These are phyloP conservation scores for Pythium apleroticum DNA, from an alignment of 352 stramenopile genomes.

Conservation along the genomic window DNA sequence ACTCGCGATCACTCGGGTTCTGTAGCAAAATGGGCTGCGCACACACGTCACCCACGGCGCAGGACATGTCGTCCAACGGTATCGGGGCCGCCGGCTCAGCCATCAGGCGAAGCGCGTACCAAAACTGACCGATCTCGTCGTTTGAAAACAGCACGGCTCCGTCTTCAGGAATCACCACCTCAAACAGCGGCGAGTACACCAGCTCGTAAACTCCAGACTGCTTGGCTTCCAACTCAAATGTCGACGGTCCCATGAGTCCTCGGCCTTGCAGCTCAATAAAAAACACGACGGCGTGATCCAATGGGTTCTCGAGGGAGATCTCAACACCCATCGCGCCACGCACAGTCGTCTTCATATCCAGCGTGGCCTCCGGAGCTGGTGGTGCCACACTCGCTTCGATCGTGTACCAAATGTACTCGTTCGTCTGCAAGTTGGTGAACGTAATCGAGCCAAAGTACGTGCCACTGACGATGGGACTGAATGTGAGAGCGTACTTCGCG, in stretches of 20 bases:
- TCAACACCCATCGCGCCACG: constrained; percentile 86
- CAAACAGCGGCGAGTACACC: constrained; percentile 87
- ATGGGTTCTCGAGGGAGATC: constrained; percentile 90
- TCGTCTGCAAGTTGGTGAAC: constrained; percentile 83
- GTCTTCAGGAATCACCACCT: constrained; percentile 26
- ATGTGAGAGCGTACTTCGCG: constrained; percentile 79
- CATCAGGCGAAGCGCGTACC: constrained; percentile 87
- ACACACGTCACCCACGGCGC: constrained; percentile 80
- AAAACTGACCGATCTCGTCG: constrained; percentile 92
- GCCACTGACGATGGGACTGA: constrained; percentile 88
- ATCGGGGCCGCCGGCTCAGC: constrained; percentile 54
- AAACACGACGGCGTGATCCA: constrained; percentile 84
- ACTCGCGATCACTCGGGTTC: constrained; percentile 85
- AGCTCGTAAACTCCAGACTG: constrained; percentile 88
- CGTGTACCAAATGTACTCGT: constrained; percentile 93
- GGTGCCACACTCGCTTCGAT: constrained; percentile 85
- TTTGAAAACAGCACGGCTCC: constrained; percentile 91
- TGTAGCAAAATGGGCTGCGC: constrained; percentile 81
- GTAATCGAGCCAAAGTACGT: constrained; percentile 92
- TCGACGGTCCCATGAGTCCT: constrained; percentile 78
- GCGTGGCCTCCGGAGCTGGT: constrained; percentile 68
- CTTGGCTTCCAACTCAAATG: constrained; percentile 69
- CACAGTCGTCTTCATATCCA: constrained; percentile 85
- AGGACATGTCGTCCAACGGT: constrained; percentile 74
- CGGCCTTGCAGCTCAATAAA: constrained; percentile 81